A percentile compares a stretch with the other conserved stretches of the same genome.
phyloP scores from a whole-genome alignment of 2,329 filamentous ascomycete genomes.

The Zarea fungicola region DNA sequence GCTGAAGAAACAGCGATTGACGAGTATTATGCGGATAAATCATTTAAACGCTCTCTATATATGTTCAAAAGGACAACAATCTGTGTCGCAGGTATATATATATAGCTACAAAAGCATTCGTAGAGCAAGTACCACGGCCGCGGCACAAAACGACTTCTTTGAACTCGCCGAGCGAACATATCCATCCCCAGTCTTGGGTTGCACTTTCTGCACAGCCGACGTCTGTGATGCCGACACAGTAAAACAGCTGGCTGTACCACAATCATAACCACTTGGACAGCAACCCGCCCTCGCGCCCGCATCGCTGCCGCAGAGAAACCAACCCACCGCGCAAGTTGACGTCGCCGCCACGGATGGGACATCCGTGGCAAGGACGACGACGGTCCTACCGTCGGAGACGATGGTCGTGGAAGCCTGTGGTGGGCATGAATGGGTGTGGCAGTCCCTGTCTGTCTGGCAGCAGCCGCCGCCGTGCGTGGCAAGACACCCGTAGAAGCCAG shows the following conservation, averaged over 20 bases:
- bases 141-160: background rate
- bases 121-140: background rate
- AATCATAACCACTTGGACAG: constrained; percentile 72
- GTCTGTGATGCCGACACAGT: constrained; percentile 47
- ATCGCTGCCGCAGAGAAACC: constrained; percentile 62
- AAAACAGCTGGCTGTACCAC: constrained; percentile 68
- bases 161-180: background rate
- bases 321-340: constrained; percentile 66
- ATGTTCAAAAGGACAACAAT: no score
- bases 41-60: no score
- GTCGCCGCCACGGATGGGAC: constrained; percentile 37
- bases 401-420: constrained; percentile 55
- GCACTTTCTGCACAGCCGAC: constrained; percentile 50
- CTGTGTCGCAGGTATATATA: no score
- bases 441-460: constrained; percentile 83
- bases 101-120: no score
- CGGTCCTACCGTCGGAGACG: constrained; percentile 61
- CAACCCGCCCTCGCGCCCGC: constrained; percentile 68
- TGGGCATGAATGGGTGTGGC: constrained; percentile 74
- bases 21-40: no score
- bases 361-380: constrained; percentile 57
- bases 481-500: constrained; percentile 85
- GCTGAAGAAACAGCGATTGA: no score
- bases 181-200: background rate
- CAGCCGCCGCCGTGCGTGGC: constrained; percentile 80